Base-by-base conservation (phyloP, 2,329 filamentous ascomycete species). In the Zymoseptoria crescenta region DNA sequence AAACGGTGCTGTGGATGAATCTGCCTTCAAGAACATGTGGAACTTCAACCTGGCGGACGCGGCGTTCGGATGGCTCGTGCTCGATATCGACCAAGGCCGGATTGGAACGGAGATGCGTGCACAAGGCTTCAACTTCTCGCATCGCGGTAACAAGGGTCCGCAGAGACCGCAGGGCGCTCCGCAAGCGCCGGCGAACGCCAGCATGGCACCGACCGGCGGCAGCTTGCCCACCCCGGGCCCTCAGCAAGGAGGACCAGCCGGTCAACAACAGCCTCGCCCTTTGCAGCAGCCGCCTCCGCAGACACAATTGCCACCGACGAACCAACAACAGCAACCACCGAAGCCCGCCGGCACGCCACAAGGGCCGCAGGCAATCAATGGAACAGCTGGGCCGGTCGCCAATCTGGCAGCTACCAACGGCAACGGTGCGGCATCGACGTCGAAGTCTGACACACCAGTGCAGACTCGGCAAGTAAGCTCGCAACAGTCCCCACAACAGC, bases 21-120 rank as follows among this genome's bases (percentile, higher is more conserved):
- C 92, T 69, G 94, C 94, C 1, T 99, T 99, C 83, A 99, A 99
- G 81, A 99, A 99, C 74, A 97, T 97, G 94, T 99, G 94, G 94
- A 99, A 99, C 76, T 99, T 99, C 78, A 97, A 97, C 75, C 77
- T 99, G 65, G 94, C 94, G 29, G 94, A 99, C 78, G 94, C 94
- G 57, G 93, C 94, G 20, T 99, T 97, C 73, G 94, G 94, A 62
- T 99, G 91, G 81, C 81, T 99, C 55, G 91, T 97, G 16, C 78
- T 99, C 59, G 94, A 99, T 74, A 87, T 99, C 61, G 94, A 99
- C 72, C 89, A 91, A 70, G 94, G 94, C 55, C 87, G 94, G 50
- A 97, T 99, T 67, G 94, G 92, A 52, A 99, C 94, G 0, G 94
- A 99, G 77, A 99, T 99, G 94, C 87, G 91, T 64, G 94, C 94